Conservation (phyloP, 306 rosid genomes). For the Corylus avellana region DNA sequence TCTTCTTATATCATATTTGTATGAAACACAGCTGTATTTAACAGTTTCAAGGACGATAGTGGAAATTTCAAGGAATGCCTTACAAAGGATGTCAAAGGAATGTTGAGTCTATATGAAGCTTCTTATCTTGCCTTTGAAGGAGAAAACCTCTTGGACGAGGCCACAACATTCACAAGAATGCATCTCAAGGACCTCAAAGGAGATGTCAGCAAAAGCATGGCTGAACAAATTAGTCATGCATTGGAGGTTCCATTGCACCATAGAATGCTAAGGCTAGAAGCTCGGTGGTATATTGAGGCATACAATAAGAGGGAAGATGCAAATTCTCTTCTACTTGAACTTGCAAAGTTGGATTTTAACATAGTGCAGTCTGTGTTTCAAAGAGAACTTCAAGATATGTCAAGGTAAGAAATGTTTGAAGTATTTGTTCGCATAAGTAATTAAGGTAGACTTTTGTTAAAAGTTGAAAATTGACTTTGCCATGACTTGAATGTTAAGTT, state of each 20-base stretch:
- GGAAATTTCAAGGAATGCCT: constrained; percentile 30
- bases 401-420: constrained; percentile 29
- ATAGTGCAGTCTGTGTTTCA: constrained; percentile 43
- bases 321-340: constrained; percentile 36
- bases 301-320: constrained; percentile 36
- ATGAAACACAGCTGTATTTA: constrained; percentile 44
- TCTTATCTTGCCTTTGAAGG: constrained; percentile 46
- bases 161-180: constrained; percentile 33
- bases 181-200: constrained; percentile 31
- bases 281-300: constrained; percentile 50
- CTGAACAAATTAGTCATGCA: constrained; percentile 41
- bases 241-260: constrained; percentile 52
- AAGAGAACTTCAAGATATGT: constrained; percentile 45
- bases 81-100: constrained; percentile 40
- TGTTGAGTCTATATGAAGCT: constrained; percentile 60
- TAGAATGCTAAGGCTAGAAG: constrained; percentile 47
- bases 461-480: too few relatives aligned
- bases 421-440: too few relatives aligned
- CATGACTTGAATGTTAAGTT: not conserved
- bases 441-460: too few relatives aligned
- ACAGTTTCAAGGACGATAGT: constrained; percentile 22
- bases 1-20: not conserved
- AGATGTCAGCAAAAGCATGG: not conserved
- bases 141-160: constrained; percentile 52
- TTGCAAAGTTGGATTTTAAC: constrained; percentile 57